Base-by-base conservation (phyloP, 164 flowering plant species). In the Piper longum region DNA sequence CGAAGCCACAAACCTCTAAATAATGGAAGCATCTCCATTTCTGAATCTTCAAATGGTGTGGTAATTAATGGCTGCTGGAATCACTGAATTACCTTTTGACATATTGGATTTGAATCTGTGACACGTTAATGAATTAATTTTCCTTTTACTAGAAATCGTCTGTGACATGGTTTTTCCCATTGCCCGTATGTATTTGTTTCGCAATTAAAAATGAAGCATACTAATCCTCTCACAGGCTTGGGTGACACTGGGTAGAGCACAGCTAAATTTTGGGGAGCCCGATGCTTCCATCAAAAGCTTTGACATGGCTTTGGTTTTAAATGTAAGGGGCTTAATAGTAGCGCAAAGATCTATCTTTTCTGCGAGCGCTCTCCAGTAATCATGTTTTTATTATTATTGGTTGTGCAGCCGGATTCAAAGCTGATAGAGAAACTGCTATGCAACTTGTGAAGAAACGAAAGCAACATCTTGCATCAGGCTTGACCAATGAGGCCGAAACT, bases 221-320 rank as follows among this genome's bases (percentile, higher is more conserved):
- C 2, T 6, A 44, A 5, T 48, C 16, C 18, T 61, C 62, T 62
- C 72, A 16, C 75, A 91, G 96, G 96, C 91, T 4, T 87, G 98
- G 98, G 67, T 84, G 48, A 88, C 98, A 60, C 95, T 91, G 58
- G 96, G 86, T 54, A 83, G 98, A 78, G 81, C 96, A 64, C 98
- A 88, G 66, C 70, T 88, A 16, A 91, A 91, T 76, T 91, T 75
- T 72, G 96, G 98, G 56, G 98, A 91, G 77, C 96, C 98, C 39
- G 96, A 86, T 66, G 77, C 71, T 67, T 85, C 96, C 9, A 74
- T 88, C 12, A 75, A 81, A 70, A 88, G 91, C 73, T 88, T 91
- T 64, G 83, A 91, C 72, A 87, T 57, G 71, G 91, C 91, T 58
- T 80, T 87, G 64, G 81, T 81, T 39, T 71, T 86, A 43, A 84